Evolutionary conservation across 2,329 filamentous ascomycete species (phyloP), one percentile per base, ranked within the genome.

Genomic region (Colletotrichum godetiae): DNA sequence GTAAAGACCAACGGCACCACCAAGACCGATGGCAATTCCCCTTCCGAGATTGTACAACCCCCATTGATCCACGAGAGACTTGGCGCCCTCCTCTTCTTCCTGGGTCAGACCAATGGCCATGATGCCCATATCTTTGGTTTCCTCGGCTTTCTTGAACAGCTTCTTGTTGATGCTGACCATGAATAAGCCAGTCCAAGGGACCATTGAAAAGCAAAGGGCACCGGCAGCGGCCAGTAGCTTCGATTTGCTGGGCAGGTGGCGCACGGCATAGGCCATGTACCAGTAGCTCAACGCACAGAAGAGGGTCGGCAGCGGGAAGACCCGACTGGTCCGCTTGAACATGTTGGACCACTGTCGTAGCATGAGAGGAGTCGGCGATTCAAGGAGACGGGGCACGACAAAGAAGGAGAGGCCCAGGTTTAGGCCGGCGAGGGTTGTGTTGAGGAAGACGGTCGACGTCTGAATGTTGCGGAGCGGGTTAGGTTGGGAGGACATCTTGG

Each of bases 31-130:
- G 53, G 86, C 76, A 8, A 81, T 67, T 2, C 82, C 81, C 22
- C 87, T 78, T 6, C 80, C 84, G 46, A 91, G 74, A 76, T 90
- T 90, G 76, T 90, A 77, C 62, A 84, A 80, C 3, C 83, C 88
- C 89, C 89, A 92, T 71, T 81, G 82, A 76, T 91, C 88, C 49
- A 91, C 83, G 76, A 91, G 78, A 71, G 81, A 83, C 79, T 89
- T 88, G 8, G 83, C 82, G 0, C 82, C 86, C 80, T 87, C 85
- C 57, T 83, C 84, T 66, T 83, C 79, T 33, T 76, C 78, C 35
- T 82, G 76, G 4, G 80, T 82, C 5, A 78, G 77, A 68, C 87
- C 86, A 1, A 78, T 79, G 22, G 83, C 84, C 31, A 79, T 80
- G 57, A 84, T 75, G 12, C 79, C 81, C 15, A 82, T 76, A 4